phyloP scores from a whole-genome alignment of 2,329 filamentous ascomycete species.

The Curvularia spicifera region DNA sequence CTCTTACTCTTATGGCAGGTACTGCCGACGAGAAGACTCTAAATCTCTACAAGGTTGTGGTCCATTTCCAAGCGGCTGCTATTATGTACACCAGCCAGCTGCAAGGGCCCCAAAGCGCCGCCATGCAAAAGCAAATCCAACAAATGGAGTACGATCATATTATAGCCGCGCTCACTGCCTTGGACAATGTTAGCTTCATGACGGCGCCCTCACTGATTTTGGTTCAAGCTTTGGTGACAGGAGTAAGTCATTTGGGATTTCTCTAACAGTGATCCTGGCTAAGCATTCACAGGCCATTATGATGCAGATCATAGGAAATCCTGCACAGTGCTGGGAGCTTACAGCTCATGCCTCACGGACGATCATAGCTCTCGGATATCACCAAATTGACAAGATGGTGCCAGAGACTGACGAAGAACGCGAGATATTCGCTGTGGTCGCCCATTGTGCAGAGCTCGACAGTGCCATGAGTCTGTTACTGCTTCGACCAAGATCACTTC shows the following conservation, averaged over 20 bases:
- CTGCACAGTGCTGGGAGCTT: slow-evolving; percentile 41
- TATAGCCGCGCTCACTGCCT: slow-evolving; percentile 37
- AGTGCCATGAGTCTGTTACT: slow-evolving; percentile 40
- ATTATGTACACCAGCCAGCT: slow-evolving; percentile 36
- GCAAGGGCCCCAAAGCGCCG: slow-evolving; percentile 30
- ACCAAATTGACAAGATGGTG: slow-evolving; percentile 25
- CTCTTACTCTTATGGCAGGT: slow-evolving; percentile 37
- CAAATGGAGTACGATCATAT: slow-evolving; percentile 39
- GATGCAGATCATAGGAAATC: slow-evolving; percentile 46
- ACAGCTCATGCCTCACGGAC: slow-evolving; percentile 42
- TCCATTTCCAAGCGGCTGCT: slow-evolving; percentile 41
- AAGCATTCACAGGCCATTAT: slow-evolving; percentile 33
- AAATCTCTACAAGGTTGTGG: slow-evolving; percentile 39
- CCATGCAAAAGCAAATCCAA: slow-evolving; percentile 34
- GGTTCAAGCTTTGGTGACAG: slow-evolving; percentile 41
- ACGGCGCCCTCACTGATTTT: slow-evolving; percentile 37
- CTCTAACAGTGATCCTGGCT: neutral
- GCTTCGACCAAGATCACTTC: slow-evolving; percentile 39
- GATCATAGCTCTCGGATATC: slow-evolving; percentile 42
- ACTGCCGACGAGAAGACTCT: slow-evolving; percentile 39
- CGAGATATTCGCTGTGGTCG: slow-evolving; percentile 38
- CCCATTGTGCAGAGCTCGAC: slow-evolving; percentile 44
- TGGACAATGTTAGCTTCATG: slow-evolving; percentile 40
- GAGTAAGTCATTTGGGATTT: slow-evolving; percentile 25
- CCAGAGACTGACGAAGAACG: slow-evolving; percentile 30